phyloP scores from a whole-genome alignment of 2,329 filamentous ascomycete genomes.

The Chaetothyriales sp. region DNA sequence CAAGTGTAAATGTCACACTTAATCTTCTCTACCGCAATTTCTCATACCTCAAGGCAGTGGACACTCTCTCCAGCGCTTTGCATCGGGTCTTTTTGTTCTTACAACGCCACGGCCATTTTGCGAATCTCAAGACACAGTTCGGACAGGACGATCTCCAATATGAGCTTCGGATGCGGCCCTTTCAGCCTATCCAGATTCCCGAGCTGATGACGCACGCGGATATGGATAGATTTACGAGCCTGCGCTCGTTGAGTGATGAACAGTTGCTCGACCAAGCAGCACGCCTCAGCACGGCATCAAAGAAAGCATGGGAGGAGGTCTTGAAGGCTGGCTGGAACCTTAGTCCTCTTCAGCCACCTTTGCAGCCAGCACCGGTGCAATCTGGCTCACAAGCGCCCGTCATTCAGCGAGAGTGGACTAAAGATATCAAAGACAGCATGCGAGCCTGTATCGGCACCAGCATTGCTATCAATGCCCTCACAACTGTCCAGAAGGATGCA shows the following conservation, averaged over 20 bases:
- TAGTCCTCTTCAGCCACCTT: constrained; percentile 8
- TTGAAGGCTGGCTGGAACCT: constrained; percentile 24
- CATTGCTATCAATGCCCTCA: constrained; percentile 46
- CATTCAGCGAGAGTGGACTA: constrained; percentile 47
- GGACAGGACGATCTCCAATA: constrained; percentile 55
- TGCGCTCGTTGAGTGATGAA: constrained; percentile 30
- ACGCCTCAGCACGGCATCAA: constrained; percentile 25
- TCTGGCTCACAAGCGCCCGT: constrained; percentile 20
- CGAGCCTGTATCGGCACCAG: constrained; percentile 57
- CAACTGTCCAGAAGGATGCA: constrained; percentile 37
- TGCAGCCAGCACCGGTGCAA: background rate
- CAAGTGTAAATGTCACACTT: constrained; percentile 13
- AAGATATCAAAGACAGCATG: constrained; percentile 44
- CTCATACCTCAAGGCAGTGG: constrained; percentile 49
- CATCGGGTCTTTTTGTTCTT: constrained; percentile 52
- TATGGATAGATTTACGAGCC: constrained; percentile 34
- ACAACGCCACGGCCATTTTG: constrained; percentile 37
- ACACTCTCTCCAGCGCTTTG: constrained; percentile 37
- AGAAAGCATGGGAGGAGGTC: constrained; percentile 29
- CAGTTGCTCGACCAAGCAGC: constrained; percentile 27
- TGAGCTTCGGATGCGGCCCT: constrained; percentile 76
- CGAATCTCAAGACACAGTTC: constrained; percentile 29
- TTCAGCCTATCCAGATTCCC: constrained; percentile 52
- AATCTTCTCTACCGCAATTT: constrained; percentile 41
- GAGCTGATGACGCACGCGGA: constrained; percentile 50